Base-by-base conservation (phyloP, 1,139 yeast genomes). In the Nakaseomyces kungkrabaensis region DNA sequence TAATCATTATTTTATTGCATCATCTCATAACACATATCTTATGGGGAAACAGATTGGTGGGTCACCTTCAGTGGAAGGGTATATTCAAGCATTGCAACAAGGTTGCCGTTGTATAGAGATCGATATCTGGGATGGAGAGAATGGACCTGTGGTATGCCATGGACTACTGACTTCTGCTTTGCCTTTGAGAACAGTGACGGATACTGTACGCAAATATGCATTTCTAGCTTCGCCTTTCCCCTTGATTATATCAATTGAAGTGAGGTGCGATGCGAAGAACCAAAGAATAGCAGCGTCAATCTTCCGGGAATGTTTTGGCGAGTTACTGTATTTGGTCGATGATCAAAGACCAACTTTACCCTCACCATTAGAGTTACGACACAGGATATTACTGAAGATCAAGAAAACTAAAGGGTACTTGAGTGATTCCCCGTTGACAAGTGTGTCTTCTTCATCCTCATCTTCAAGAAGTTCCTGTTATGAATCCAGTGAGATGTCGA, bases 81-180 rank as follows among this genome's bases (percentile, higher is more conserved):
- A 92, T 58, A 82, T 88, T n/a, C 77, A 85, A 49, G 95, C 88
- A 0, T 69, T 94, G 47, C 96, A 89, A 60, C 78, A 89, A 51
- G 97, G 98, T 1, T 92, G 97, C 59, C 73, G 96, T 46, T 89
- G 97, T 57, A 75, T 94, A 25, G 99, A 94, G 61, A 80, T 94
- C 42, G 99, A 94, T 66, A 75, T 94, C 25, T 94, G 98, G 98
- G 96, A 92, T 68, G 94, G 95, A 8, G 73, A 68, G 26, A 75
- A 73, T 27, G 88, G 83, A 3, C 98, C 98, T 0, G 78, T 87
- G 0, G 97, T 94, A 0, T 84, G 85, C 37, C 99, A 94, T 67
- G 98, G 98, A 0, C 77, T 95, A 0, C 78, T 92, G 53, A 88
- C 97, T 0, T 73, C 84, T 0, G 77, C 89, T 0, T 79, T 92